Evolutionary conservation across 768 basidiomycete species (phyloP).

Genomic region (Cubamyces lactineus): DNA sequence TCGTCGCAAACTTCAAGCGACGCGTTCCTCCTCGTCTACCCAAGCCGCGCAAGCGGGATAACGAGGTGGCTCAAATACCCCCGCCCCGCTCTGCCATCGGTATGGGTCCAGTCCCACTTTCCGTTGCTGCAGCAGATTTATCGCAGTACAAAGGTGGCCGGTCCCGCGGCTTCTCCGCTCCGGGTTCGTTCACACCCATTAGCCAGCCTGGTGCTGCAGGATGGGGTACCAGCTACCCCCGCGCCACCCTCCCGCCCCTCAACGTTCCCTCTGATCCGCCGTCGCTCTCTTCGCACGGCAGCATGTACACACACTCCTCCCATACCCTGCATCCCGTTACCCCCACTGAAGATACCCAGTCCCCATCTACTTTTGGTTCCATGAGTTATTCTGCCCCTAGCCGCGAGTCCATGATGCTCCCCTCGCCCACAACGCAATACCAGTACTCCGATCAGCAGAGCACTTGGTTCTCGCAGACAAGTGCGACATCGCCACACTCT

Average conservation of each 20-base stretch:
- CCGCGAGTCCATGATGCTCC: conserved; percentile 41
- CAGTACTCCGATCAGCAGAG: conserved; percentile 63
- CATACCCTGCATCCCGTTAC: conserved; percentile 70
- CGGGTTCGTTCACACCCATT: conserved; percentile 77
- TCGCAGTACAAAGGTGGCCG: conserved; percentile 63
- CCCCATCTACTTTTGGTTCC: conserved; percentile 46
- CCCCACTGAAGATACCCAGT: conserved; percentile 69
- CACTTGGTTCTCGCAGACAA: conserved; percentile 59
- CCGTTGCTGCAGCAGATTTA: conserved; percentile 55
- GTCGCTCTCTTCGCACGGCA: conserved; percentile 57
- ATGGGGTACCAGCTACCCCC: conserved; percentile 61
- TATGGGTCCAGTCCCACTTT: conserved; percentile 68
- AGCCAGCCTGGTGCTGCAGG: conserved; percentile 57
- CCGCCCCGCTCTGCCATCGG: conserved; percentile 79
- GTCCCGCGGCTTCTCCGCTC: conserved; percentile 73
- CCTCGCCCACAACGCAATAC: conserved; percentile 59
- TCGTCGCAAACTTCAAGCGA: conserved; percentile 93
- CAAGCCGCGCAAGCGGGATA: conserved; percentile 81
- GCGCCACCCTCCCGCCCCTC: conserved; percentile 71
- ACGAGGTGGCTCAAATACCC: conserved; percentile 67
- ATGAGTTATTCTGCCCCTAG: conserved; percentile 37
- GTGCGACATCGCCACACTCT: conserved; percentile 57
- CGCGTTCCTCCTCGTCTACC: conserved; percentile 92
- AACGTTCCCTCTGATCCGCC: conserved; percentile 80
- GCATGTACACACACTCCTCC: conserved; percentile 62